Evolutionary conservation across 2,329 filamentous ascomycete species (phyloP).

Genomic region (Calonectria leucothoes): DNA sequence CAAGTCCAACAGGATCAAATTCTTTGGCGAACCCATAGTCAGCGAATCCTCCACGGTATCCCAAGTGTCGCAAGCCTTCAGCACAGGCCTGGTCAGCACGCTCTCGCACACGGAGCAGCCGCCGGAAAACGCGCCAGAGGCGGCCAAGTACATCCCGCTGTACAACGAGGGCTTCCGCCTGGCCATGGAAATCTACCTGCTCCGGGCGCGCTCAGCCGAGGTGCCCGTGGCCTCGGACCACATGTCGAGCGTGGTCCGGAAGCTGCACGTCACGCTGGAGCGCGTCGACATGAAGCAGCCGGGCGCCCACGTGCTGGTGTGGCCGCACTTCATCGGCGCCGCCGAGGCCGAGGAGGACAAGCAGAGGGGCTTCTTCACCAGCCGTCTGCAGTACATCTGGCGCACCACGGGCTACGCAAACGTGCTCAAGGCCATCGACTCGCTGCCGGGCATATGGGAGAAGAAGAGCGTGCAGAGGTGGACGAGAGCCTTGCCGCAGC

Average conservation of each 20-base stretch:
- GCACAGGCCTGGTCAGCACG: constrained; percentile 5
- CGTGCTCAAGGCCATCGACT: constrained; percentile 21
- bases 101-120: constrained; percentile 11
- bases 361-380: constrained; percentile 9
- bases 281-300: constrained; percentile 14
- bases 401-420: constrained; percentile 20
- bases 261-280: not conserved
- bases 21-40: constrained; percentile 24
- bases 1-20: constrained; percentile 10
- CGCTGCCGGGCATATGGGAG: constrained; percentile 24
- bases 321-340: constrained; percentile 22
- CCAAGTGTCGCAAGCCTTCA: not conserved
- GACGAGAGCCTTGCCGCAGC: constrained; percentile 18
- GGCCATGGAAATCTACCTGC: constrained; percentile 21
- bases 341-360: constrained; percentile 11
- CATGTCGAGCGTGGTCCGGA: constrained; percentile 12
- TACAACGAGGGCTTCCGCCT: constrained; percentile 23
- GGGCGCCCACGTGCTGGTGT: constrained; percentile 22
- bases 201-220: constrained; percentile 10
- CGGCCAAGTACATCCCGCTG: constrained; percentile 5
- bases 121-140: not conserved
- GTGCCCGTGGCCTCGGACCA: not conserved
- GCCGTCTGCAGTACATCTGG: constrained; percentile 17
- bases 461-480: constrained; percentile 15
- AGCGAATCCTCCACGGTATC: constrained; percentile 7